phyloP scores from a whole-genome alignment of 1,284 basidiomycete genomes.

The Veloboletus limbatus region DNA sequence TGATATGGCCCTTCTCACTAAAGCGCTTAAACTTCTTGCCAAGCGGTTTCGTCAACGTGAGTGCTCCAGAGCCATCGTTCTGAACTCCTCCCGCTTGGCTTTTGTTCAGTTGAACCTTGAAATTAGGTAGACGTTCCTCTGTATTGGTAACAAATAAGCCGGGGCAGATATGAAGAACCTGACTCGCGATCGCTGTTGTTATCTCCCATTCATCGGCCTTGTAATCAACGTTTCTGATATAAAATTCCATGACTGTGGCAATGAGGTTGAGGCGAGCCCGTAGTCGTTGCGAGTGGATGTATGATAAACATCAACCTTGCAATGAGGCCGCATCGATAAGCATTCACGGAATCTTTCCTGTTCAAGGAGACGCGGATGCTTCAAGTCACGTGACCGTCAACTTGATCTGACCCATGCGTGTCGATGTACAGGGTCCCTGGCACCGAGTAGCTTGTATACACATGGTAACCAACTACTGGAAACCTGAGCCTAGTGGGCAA shows the following conservation, averaged over 20 bases:
- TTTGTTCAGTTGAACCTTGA: slow-evolving; percentile 50
- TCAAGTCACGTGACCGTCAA: no score
- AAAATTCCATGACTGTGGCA: slow-evolving; percentile 46
- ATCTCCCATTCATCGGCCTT: slow-evolving; percentile 54
- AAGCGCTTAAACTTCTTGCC: slow-evolving; percentile 48
- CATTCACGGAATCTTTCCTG: no score
- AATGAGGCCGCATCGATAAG: no score
- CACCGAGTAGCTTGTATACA: no score
- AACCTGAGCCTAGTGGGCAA: no score
- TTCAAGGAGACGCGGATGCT: no score
- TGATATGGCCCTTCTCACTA: slow-evolving; percentile 37
- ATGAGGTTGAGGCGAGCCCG: neutral
- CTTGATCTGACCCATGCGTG: no score
- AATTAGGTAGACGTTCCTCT: slow-evolving; percentile 48
- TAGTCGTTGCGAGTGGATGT: no score
- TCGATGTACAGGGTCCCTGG: no score
- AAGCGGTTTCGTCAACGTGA: slow-evolving; percentile 42
- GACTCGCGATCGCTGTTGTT: slow-evolving; percentile 48
- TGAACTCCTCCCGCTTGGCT: slow-evolving; percentile 48
- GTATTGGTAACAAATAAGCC: slow-evolving; percentile 36
- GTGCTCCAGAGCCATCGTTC: slow-evolving; percentile 54
- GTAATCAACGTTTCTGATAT: slow-evolving; percentile 45
- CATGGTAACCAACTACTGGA: no score
- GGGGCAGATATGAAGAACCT: slow-evolving; percentile 50
- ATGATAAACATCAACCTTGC: no score